Percentiles rank a stretch among this genome's conserved stretches.
Evolutionary conservation across 371 early-diverging fungal species (phyloP).

Genomic region (Circinella umbellata): DNA sequence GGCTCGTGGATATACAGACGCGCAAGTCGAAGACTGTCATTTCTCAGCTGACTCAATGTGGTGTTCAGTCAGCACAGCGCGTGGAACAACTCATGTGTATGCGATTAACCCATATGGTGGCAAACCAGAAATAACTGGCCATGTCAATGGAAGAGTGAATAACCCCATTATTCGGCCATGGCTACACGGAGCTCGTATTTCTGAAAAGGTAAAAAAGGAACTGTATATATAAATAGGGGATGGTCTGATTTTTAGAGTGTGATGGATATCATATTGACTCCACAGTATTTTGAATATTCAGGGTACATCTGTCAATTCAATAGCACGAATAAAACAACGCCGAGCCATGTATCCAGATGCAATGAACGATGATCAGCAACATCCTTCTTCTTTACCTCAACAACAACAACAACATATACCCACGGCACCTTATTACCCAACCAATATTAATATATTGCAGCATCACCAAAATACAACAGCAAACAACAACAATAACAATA

Average conservation of each 20-base stretch:
- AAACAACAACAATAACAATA: no score
- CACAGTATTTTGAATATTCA: background rate
- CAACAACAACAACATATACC: constrained; percentile 20
- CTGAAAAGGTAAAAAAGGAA: background rate
- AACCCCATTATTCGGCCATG: constrained; percentile 35
- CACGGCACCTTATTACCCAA: constrained; percentile 14
- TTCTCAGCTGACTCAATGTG: constrained; percentile 79
- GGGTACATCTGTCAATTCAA: constrained; percentile 39
- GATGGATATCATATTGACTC: no score
- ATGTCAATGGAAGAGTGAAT: constrained; percentile 51
- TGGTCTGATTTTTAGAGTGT: no score
- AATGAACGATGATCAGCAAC: constrained; percentile 10
- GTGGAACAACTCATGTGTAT: constrained; percentile 82
- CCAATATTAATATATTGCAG: background rate
- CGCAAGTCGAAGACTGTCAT: constrained; percentile 72
- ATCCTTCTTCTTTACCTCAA: background rate
- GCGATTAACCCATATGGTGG: constrained; percentile 77
- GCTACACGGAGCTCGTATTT: background rate
- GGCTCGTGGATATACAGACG: constrained; percentile 80
- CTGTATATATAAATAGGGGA: no score
- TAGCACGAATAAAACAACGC: constrained; percentile 62
- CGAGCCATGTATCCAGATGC: constrained; percentile 42
- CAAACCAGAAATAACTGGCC: constrained; percentile 66
- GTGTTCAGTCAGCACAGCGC: constrained; percentile 77
- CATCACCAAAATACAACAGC: background rate